Evolutionary conservation across 1,284 basidiomycete genomes (phyloP).

Genomic region (Pseudozyma sp.): DNA sequence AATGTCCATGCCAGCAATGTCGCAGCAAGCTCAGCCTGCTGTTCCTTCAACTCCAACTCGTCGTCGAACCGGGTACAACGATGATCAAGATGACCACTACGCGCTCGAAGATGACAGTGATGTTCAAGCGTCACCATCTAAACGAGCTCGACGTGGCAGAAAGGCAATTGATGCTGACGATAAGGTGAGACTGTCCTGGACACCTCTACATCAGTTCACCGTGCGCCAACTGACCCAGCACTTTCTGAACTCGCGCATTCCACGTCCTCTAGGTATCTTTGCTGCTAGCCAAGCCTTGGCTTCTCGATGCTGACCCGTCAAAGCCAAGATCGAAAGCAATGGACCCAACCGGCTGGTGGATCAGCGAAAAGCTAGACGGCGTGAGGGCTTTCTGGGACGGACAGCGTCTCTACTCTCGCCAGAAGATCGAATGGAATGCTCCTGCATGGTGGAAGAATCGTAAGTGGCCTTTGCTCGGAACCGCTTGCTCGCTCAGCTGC

Average conservation of each 20-base stretch:
- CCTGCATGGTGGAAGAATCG: constrained; percentile 76
- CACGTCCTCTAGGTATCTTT: constrained; percentile 59
- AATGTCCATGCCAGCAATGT: constrained; percentile 1
- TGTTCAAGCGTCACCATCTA: constrained; percentile 28
- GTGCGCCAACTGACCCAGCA: not conserved
- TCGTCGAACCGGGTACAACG: constrained; percentile 12
- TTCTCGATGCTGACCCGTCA: constrained; percentile 71
- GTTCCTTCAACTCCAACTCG: not conserved
- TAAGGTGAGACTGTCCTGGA: constrained; percentile 17
- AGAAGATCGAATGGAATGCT: constrained; percentile 76
- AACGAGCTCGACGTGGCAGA: constrained; percentile 22
- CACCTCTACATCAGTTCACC: not conserved
- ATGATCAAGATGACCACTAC: constrained; percentile 13
- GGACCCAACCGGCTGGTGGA: constrained; percentile 77
- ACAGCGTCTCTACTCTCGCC: constrained; percentile 74
- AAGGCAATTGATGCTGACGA: constrained; percentile 18
- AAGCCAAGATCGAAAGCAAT: constrained; percentile 47
- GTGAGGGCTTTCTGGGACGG: constrained; percentile 76
- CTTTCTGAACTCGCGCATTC: not conserved
- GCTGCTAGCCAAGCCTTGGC: constrained; percentile 76
- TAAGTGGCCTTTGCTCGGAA: constrained; percentile 63
- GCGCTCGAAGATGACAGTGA: constrained; percentile 12
- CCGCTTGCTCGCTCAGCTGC: too few species aligned
- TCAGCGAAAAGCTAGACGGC: constrained; percentile 74
- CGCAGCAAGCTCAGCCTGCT: not conserved